Conservation (phyloP, 495 filamentous ascomycete genomes). For the Aspergillus wentii region DNA sequence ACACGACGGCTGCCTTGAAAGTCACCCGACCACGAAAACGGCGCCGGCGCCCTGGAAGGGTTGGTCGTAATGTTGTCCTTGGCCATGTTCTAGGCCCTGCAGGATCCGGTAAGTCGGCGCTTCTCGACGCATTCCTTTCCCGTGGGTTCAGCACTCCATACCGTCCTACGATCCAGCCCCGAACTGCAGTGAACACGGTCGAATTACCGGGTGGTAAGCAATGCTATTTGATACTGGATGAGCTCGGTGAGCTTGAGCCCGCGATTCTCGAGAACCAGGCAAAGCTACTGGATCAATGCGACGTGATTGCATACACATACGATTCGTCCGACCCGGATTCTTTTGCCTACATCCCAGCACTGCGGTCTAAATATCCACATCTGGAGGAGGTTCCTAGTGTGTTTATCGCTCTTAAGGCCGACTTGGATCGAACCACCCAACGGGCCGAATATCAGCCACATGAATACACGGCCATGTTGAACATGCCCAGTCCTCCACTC, state of each 20-base stretch:
- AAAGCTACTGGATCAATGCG: slow-evolving; percentile 88
- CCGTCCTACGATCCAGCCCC: slow-evolving; percentile 89
- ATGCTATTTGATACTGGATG: slow-evolving; percentile 92
- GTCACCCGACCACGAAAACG: slow-evolving; percentile 87
- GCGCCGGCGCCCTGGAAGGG: slow-evolving; percentile 70
- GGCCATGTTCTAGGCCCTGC: slow-evolving; percentile 88
- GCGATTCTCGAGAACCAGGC: slow-evolving; percentile 88
- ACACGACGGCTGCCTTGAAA: slow-evolving; percentile 78
- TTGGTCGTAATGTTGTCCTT: slow-evolving; percentile 92
- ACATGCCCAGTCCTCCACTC: slow-evolving; percentile 69
- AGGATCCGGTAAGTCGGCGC: slow-evolving; percentile 79
- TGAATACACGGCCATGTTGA: slow-evolving; percentile 76
- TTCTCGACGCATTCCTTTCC: slow-evolving; percentile 87
- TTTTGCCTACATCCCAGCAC: slow-evolving; percentile 81
- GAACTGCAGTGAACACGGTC: slow-evolving; percentile 91
- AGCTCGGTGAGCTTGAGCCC: slow-evolving; percentile 91
- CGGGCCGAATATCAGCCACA: slow-evolving; percentile 88
- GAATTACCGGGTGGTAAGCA: slow-evolving; percentile 95
- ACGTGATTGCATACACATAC: slow-evolving; percentile 92
- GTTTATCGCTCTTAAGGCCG: slow-evolving; percentile 90
- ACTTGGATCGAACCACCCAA: slow-evolving; percentile 90
- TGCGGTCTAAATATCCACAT: slow-evolving; percentile 72
- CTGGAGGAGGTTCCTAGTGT: slow-evolving; percentile 83
- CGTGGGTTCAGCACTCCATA: slow-evolving; percentile 82
- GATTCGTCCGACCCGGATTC: slow-evolving; percentile 95